Evolutionary conservation across 2,329 filamentous ascomycete genomes (phyloP).

Genomic region (Ophiostoma australiae): DNA sequence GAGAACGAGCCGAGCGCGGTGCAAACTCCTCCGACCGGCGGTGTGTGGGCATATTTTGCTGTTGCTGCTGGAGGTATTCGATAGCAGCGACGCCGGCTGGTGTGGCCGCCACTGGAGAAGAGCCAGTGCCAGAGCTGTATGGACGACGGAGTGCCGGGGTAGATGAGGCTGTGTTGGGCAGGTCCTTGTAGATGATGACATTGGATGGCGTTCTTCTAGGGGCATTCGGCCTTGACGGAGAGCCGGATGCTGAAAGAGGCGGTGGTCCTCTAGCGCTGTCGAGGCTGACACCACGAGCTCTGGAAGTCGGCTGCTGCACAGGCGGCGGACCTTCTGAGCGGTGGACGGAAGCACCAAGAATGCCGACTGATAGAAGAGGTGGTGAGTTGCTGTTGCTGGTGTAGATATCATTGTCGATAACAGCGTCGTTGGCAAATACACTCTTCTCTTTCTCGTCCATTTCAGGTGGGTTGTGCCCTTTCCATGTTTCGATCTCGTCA

Average conservation of each 20-base stretch:
- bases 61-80: slow-evolving; percentile 23
- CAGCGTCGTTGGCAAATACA: background rate
- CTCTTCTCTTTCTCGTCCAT: slow-evolving; percentile 13
- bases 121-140: slow-evolving; percentile 6
- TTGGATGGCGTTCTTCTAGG: slow-evolving; percentile 41
- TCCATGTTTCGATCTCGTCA: slow-evolving; percentile 63
- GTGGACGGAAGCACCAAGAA: slow-evolving; percentile 17
- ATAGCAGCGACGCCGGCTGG: slow-evolving; percentile 15
- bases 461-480: slow-evolving; percentile 35
- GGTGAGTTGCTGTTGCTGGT: slow-evolving; percentile 14
- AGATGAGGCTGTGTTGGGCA: background rate
- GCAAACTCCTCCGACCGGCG: slow-evolving; percentile 33
- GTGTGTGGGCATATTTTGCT: slow-evolving; percentile 13
- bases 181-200: slow-evolving; percentile 50
- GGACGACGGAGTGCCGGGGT: slow-evolving; percentile 4
- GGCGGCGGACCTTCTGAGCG: slow-evolving; percentile 15
- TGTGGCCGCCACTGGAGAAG: slow-evolving; percentile 3
- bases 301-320: background rate
- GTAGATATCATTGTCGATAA: background rate
- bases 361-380: slow-evolving; percentile 12
- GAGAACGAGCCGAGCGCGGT: slow-evolving; percentile 24
- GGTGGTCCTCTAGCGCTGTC: slow-evolving; percentile 16
- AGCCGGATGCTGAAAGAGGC: background rate
- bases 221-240: slow-evolving; percentile 22
- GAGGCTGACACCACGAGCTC: slow-evolving; percentile 16